Base-by-base conservation (phyloP, 345 rosid species). In the Camelina sativa region DNA sequence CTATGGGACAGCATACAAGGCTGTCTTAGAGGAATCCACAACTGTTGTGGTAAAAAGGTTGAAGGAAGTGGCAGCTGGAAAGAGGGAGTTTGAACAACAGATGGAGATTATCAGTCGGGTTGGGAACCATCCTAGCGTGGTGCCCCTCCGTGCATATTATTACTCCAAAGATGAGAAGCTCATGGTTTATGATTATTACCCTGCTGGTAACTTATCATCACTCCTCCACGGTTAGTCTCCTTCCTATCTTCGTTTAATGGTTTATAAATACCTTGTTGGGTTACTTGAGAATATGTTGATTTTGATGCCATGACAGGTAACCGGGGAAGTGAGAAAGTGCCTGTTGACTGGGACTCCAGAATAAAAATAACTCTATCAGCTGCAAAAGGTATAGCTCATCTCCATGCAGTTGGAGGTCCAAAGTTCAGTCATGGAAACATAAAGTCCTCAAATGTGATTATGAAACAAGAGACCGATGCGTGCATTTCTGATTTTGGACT, bases 111-210 rank as follows among this genome's bases (percentile, higher is more conserved):
- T 91, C 5, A 88, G 97, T 41, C 77, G 86, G 65, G 78, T 87
- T 20, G 87, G 89, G 9, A 88, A 85, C 72, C 92, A 93, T 61
- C 86, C 83, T 32, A 88, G 83, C 74, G 86, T 93, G 12, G 85
- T 87, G 17, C 88, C 88, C 20, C 88, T 91, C 41, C 87, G 88
- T 23, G 98, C 98, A 17, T 93, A 91, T 75, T 93, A 93, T 79
- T 89, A 86, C 83, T 86, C 93, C 4, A 91, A 91, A 86, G 97
- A 93, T 41, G 98, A 93, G 86, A 93, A 88, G 80, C 90, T 93
- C 63, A 61, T 93, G 60, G 97, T 93, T 19, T 88, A 69, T 67
- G 97, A 93, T 70, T 93, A 88, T 56, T 63, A 78, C 67, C 54
- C 79, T 17, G 68, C 66, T 41, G 96, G 97, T 57, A 91, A 87